Conservation (phyloP, 495 filamentous ascomycete species). For the Penicillium mononematosum region DNA sequence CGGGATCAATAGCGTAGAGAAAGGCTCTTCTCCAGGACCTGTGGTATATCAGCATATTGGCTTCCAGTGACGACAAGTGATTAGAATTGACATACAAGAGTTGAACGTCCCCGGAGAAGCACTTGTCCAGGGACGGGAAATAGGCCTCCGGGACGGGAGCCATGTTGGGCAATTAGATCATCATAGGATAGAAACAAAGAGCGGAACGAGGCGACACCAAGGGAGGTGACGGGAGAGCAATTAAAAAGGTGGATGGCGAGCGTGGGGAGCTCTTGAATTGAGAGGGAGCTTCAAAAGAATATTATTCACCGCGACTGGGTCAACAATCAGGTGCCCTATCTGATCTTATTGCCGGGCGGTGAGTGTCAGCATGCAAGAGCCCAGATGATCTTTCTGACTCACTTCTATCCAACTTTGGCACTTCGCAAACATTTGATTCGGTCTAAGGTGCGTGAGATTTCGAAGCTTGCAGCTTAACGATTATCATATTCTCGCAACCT, state of each 20-base stretch:
- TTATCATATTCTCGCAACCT: background rate
- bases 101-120: conserved; percentile 56
- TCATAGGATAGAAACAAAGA: conserved; percentile 36
- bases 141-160: conserved; percentile 60
- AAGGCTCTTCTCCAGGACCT: conserved; percentile 80
- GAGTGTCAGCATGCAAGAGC: conserved; percentile 13
- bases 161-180: conserved; percentile 65
- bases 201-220: conserved; percentile 10
- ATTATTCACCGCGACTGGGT: conserved; percentile 20
- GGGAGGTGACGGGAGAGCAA: conserved; percentile 10
- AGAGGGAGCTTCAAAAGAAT: conserved; percentile 20
- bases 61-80: background rate
- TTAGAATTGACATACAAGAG: conserved; percentile 50
- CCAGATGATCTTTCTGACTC: conserved; percentile 19
- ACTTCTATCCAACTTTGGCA: conserved; percentile 2
- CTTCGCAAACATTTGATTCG: background rate
- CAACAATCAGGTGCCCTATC: conserved; percentile 29
- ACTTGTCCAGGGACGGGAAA: conserved; percentile 64
- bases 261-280: conserved; percentile 10
- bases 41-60: conserved; percentile 16
- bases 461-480: conserved; percentile 17
- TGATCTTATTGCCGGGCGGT: conserved; percentile 42
- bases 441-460: background rate
- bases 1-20: conserved; percentile 57
- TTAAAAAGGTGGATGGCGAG: conserved; percentile 10